These are phyloP conservation scores for Metarhizium rileyi DNA, from an alignment of 2,329 filamentous ascomycete species.

Conservation along the genomic window DNA sequence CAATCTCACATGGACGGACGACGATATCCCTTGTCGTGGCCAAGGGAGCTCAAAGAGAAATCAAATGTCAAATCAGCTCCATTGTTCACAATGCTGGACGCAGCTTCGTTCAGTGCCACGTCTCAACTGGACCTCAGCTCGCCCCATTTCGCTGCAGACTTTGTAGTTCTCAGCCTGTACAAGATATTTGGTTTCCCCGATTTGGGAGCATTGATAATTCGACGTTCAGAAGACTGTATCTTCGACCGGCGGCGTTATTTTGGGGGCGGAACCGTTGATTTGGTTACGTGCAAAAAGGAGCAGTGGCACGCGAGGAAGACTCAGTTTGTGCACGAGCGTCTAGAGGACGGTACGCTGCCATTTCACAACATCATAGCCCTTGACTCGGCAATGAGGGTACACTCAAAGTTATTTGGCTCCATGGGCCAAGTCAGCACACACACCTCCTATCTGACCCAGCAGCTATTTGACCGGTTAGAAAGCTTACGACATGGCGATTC, in stretches of 20 bases:
- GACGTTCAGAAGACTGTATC: slow-evolving; percentile 54
- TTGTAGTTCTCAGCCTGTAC: slow-evolving; percentile 80
- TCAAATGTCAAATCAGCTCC: slow-evolving; percentile 12
- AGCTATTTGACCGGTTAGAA: slow-evolving; percentile 48
- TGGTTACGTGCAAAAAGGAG: slow-evolving; percentile 63
- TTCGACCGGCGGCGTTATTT: slow-evolving; percentile 71
- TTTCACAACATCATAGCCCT: slow-evolving; percentile 85
- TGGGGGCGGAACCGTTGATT: slow-evolving; percentile 88
- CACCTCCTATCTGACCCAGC: slow-evolving; percentile 52
- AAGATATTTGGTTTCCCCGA: slow-evolving; percentile 98
- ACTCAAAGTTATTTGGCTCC: slow-evolving; percentile 58
- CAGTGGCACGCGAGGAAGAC: slow-evolving; percentile 76
- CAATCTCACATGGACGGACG: slow-evolving; percentile 90
- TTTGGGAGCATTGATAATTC: slow-evolving; percentile 74
- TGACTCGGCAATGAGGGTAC: slow-evolving; percentile 61
- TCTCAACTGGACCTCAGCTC: slow-evolving; percentile 63
- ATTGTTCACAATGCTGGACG: slow-evolving; percentile 69
- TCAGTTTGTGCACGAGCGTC: slow-evolving; percentile 61
- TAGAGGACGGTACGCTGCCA: slow-evolving; percentile 88
- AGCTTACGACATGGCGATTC: slow-evolving; percentile 62
- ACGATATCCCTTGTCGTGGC: slow-evolving; percentile 65
- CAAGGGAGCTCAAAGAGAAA: slow-evolving; percentile 30
- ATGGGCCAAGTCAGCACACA: slow-evolving; percentile 64
- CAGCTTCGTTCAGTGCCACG: slow-evolving; percentile 71
- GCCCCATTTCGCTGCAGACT: slow-evolving; percentile 59